Percentiles rank a stretch among this genome's conserved stretches.
Evolutionary conservation across 2,329 filamentous ascomycete genomes (phyloP).

Genomic region (Taxawa tesnikishii): DNA sequence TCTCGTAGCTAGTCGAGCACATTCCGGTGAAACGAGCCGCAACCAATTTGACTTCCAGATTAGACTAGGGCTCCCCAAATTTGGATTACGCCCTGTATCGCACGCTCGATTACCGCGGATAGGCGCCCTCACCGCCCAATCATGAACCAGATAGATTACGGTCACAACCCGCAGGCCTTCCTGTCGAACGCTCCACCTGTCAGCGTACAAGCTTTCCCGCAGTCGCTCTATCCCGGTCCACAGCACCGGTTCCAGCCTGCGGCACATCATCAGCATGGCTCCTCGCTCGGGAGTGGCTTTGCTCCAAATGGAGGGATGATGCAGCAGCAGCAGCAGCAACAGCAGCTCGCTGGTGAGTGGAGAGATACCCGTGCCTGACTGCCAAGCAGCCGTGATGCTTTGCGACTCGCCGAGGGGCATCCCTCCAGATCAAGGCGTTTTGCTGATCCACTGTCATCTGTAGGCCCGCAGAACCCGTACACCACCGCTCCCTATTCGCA

Average conservation of each 20-base stretch:
- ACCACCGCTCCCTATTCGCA: constrained; percentile 25
- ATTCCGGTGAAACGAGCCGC: no score
- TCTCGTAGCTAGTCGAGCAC: no score
- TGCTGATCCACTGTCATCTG: no score
- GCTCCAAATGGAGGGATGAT: constrained; percentile 1
- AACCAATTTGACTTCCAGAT: no score
- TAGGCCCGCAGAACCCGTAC: constrained; percentile 16
- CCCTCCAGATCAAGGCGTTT: no score
- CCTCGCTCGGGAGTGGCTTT: not conserved
- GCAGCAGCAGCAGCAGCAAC: constrained; percentile 9
- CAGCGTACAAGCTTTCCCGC: not conserved
- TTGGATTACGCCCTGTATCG: no score
- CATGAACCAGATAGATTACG: constrained; percentile 1
- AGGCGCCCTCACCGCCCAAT: no score
- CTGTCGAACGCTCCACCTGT: not conserved
- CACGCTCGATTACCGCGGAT: no score
- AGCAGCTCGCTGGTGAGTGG: constrained; percentile 19
- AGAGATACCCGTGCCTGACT: no score
- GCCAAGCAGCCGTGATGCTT: no score
- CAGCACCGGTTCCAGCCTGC: constrained; percentile 30
- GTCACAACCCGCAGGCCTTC: constrained; percentile 1
- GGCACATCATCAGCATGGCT: constrained; percentile 26
- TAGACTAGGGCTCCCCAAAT: no score
- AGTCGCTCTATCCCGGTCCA: constrained; percentile 1
- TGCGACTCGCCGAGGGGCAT: no score